These are phyloP conservation scores for Boletales sp. DNA, from an alignment of 768 basidiomycete species.

Conservation along the genomic window DNA sequence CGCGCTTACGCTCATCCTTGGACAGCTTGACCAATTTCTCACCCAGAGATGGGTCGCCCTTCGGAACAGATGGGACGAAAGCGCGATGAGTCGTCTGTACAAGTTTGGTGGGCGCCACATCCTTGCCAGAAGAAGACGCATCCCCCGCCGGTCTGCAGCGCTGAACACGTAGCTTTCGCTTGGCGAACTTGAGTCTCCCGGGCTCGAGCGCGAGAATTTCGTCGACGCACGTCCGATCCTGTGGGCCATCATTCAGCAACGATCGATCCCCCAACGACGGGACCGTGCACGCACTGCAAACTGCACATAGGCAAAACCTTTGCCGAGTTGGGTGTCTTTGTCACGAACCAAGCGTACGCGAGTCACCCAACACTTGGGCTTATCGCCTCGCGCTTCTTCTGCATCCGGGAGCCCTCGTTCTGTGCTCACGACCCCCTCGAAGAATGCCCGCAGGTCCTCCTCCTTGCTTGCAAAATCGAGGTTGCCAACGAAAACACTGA, in stretches of 20 bases:
- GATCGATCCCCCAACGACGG: not conserved
- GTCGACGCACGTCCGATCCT: constrained; percentile 93
- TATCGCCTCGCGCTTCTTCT: constrained; percentile 30
- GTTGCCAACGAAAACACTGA: constrained; percentile 87
- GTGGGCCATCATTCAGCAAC: not conserved
- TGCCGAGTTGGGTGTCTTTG: constrained; percentile 88
- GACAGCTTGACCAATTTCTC: constrained; percentile 71
- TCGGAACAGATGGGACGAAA: constrained; percentile 39
- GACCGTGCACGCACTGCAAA: constrained; percentile 52
- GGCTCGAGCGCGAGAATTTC: constrained; percentile 82
- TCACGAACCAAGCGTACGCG: constrained; percentile 88
- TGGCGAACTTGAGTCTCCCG: constrained; percentile 82
- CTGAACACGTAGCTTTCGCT: constrained; percentile 88
- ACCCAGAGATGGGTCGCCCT: constrained; percentile 82
- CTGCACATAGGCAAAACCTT: constrained; percentile 93
- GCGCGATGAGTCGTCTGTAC: not conserved
- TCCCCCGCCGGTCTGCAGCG: constrained; percentile 76
- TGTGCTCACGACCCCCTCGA: constrained; percentile 68
- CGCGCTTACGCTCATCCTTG: constrained; percentile 83
- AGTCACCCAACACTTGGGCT: constrained; percentile 61
- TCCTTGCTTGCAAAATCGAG: constrained; percentile 91
- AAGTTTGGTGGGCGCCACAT: constrained; percentile 2
- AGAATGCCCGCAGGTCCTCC: constrained; percentile 83
- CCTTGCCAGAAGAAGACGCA: constrained; percentile 16
- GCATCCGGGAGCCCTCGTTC: constrained; percentile 62